Evolutionary conservation across 2,329 filamentous ascomycete genomes (phyloP).

Genomic region (Simplicillium aogashimaense): DNA sequence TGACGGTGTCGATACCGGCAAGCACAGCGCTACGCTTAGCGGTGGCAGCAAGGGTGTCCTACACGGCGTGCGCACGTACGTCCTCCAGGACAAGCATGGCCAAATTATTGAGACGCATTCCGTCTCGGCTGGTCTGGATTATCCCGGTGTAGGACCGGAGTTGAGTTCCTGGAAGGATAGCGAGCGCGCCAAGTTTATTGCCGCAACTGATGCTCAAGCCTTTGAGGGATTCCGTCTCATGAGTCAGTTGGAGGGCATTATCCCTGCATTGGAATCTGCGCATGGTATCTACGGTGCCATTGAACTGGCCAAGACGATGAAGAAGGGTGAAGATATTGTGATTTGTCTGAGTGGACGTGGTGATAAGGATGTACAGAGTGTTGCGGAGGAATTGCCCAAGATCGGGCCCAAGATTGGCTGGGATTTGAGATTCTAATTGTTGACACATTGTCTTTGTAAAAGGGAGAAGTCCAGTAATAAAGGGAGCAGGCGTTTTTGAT

Average conservation of each 20-base stretch:
- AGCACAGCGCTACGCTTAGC: conserved; percentile 80
- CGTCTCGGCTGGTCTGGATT: conserved; percentile 91
- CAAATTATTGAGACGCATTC: conserved; percentile 95
- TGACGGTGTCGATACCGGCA: conserved; percentile 75
- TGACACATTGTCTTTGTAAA: background rate
- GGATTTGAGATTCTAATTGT: conserved; percentile 50
- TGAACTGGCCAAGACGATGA: conserved; percentile 86
- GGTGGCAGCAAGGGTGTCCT: conserved; percentile 86
- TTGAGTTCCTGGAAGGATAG: conserved; percentile 88
- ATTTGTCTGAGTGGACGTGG: conserved; percentile 89
- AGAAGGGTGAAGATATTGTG: conserved; percentile 79
- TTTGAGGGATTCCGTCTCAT: conserved; percentile 80
- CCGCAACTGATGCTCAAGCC: conserved; percentile 84
- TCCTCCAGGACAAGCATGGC: conserved; percentile 84
- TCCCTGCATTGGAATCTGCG: conserved; percentile 86
- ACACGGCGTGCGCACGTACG: conserved; percentile 91
- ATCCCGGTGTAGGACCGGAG: conserved; percentile 93
- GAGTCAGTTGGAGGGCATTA: conserved; percentile 87
- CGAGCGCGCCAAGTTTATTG: conserved; percentile 76
- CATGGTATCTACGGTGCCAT: conserved; percentile 88
- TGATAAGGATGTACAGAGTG: conserved; percentile 98
- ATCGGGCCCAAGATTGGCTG: conserved; percentile 81
- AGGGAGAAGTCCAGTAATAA: background rate
- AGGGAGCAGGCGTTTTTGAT: background rate
- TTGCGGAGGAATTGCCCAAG: conserved; percentile 84